These are phyloP conservation scores for Pyrenula aspistea DNA, from an alignment of 495 filamentous ascomycete species.

Conservation along the genomic window DNA sequence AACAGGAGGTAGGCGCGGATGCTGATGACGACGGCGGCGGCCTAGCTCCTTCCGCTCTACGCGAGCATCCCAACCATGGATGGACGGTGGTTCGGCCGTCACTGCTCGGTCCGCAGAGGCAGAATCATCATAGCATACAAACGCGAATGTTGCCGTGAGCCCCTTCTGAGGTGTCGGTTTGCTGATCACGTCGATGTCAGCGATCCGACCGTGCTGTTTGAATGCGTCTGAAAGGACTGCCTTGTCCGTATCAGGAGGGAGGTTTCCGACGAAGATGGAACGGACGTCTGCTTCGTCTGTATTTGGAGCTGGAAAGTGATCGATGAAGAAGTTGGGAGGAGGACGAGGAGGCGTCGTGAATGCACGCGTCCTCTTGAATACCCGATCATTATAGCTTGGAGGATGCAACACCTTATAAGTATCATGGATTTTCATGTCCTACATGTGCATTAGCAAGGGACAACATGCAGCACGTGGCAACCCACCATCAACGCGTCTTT, in stretches of 20 bases:
- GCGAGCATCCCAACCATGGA: slow-evolving; percentile 9
- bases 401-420: slow-evolving; percentile 7
- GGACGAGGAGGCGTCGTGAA: not conserved
- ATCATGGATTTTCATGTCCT: slow-evolving; percentile 15
- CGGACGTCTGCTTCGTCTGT: slow-evolving; percentile 22
- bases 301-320: slow-evolving; percentile 1
- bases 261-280: slow-evolving; percentile 38
- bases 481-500: slow-evolving; percentile 22
- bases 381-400: not conserved
- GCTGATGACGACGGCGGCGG: slow-evolving; percentile 4
- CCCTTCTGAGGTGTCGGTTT: slow-evolving; percentile 5
- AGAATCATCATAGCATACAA: slow-evolving; percentile 32
- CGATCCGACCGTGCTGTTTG: slow-evolving; percentile 24
- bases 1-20: slow-evolving; percentile 5
- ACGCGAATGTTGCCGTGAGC: slow-evolving; percentile 31
- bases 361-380: slow-evolving; percentile 4
- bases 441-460: slow-evolving; percentile 1
- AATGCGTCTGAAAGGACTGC: slow-evolving; percentile 25
- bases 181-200: slow-evolving; percentile 26
- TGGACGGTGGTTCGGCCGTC: not conserved
- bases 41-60: slow-evolving; percentile 14
- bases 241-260: slow-evolving; percentile 26
- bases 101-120: slow-evolving; percentile 27
- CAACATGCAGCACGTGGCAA: not conserved
- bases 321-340: not conserved